Base-by-base conservation (phyloP, 164 flowering plant genomes). In the Saururus chinensis region DNA sequence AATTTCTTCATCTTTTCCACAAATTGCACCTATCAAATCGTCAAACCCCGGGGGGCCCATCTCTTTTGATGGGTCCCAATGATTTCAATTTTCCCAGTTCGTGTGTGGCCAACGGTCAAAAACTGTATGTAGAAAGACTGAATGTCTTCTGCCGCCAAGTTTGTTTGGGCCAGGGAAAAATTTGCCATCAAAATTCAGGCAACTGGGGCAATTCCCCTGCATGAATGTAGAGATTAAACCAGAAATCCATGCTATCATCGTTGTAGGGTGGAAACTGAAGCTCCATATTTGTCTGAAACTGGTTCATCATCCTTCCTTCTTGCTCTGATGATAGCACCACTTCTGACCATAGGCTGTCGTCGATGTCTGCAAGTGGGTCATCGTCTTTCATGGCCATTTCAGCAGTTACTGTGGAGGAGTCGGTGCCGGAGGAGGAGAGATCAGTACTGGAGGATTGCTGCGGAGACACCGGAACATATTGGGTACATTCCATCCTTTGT, bases 261-360 rank as follows among this genome's bases (percentile, higher is more conserved):
- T 42, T 41, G 54, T 45, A 61, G 1, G 26, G 56, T 57, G 21
- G 13, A 57, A 7, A 10, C 5, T 16, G 13, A 55, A 17, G 17
- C 49, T 12, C 17, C 14, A 12, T 45, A 17, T 17, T 45, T 17
- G 14, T 13, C 49, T 45, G 37, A 30, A 45, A 17, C 11, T 45
- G 49, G 17, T 45, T 12, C 17, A 45, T 45, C 17, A 12, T 17
- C 14, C 17, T 45, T 45, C 17, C 49, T 45, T 45, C 49, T 45
- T 45, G 49, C 14, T 64, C 30, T 17, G 0, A 16, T 16, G 70
- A 51, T 30, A 30, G 37, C 0, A 68, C 49, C 14, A 67, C 74
- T 7, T 81, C 81, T 3, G 78, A 63, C 89, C 95, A 85, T 48
- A 81, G 76, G 57, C 64, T 75, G 9, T 78, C 81, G n/a, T 79